Base-by-base conservation (phyloP, 306 rosid species). In the Ochetophila trinervis region DNA sequence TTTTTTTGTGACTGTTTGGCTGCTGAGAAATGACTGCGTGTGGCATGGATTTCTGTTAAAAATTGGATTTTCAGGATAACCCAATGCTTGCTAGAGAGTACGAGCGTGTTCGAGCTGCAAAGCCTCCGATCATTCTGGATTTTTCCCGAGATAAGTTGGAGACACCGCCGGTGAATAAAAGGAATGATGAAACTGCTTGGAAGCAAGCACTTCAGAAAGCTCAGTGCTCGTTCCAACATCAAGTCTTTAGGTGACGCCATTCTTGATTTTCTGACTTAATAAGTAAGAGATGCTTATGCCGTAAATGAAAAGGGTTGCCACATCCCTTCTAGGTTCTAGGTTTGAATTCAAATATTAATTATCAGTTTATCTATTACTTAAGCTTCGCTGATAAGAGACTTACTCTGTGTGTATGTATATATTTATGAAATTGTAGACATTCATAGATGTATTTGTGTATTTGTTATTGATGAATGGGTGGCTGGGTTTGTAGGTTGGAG, bases 161-260 rank as follows among this genome's bases (percentile, higher is more conserved):
- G 77, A 56, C 63, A 6, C 96, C 97, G 5, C 73, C 86, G 0
- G 20, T 65, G 21, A 83, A 78, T 72, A 82, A 82, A 74, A 78
- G 86, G 76, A 89, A 76, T 4, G 98, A 93, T 53, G 98, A 93
- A 78, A 69, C 88, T 57, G 94, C 98, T 56, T 93, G 98, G 97
- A 90, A 81, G 59, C 84, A 76, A 34, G 72, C 94, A 42, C 88
- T 93, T 73, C 88, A 83, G 68, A 87, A 73, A 66, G 85, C 98
- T 68, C 94, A 87, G 68, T 89, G 88, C 65, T 75, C 80, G 17
- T 82, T 81, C 22, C 96, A 86, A 74, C 85, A 84, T 76, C 94
- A 85, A 62, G 82, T 61, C 57, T 74, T 87, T 78, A 91, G 91
- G 96, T 88, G 27, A 37, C 52, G 63, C 20, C 11, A n/a, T n/a